These are phyloP conservation scores for Agaricales sp. DNA, from an alignment of 1,284 basidiomycete species.

Conservation along the genomic window DNA sequence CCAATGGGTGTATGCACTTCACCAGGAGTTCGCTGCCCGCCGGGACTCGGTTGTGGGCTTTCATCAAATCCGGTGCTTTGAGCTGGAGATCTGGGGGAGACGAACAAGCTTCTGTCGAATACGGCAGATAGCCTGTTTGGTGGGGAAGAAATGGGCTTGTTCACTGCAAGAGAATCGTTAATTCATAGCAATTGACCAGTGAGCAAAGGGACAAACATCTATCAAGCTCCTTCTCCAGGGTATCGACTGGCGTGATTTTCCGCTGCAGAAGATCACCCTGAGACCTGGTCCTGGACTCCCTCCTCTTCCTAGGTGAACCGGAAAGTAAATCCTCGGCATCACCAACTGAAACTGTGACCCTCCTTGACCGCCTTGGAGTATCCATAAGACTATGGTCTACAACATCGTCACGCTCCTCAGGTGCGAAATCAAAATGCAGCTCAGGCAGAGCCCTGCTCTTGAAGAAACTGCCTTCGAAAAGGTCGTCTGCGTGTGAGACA, in stretches of 20 bases:
- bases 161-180: background rate
- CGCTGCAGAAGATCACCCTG: constrained; percentile 48
- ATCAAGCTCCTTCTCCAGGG: constrained; percentile 52
- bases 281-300: constrained; percentile 51
- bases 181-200: constrained; percentile 1
- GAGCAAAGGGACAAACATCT: constrained; percentile 29
- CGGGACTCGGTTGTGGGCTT: constrained; percentile 20
- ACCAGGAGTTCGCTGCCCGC: constrained; percentile 16
- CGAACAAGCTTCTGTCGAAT: constrained; percentile 56
- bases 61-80: background rate
- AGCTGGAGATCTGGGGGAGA: constrained; percentile 29
- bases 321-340: constrained; percentile 22
- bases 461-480: background rate
- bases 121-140: constrained; percentile 47
- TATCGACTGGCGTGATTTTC: constrained; percentile 53
- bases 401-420: background rate
- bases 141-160: constrained; percentile 21
- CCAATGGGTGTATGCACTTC: constrained; percentile 13
- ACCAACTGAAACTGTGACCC: constrained; percentile 21
- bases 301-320: constrained; percentile 47
- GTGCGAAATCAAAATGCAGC: background rate
- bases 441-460: background rate
- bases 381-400: no score
- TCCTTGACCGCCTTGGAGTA: constrained; percentile 7
- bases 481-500: background rate